phyloP scores from a whole-genome alignment of 495 filamentous ascomycete genomes.

The Mytilinidion resinicola region DNA sequence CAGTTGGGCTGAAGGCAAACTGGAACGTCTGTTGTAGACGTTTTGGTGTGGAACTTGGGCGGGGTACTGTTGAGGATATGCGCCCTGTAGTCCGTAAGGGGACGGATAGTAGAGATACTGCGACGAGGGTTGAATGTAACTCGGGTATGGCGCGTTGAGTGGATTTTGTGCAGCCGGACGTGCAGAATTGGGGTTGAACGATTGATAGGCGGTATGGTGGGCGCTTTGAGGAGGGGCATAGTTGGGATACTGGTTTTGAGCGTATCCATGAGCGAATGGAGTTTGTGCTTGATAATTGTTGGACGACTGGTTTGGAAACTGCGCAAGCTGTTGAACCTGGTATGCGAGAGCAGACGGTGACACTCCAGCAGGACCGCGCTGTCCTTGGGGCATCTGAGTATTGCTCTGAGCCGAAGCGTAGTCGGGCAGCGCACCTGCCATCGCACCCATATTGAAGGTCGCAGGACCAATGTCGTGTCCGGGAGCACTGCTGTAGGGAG shows the following conservation, averaged over 20 bases:
- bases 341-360: slow-evolving; percentile 40
- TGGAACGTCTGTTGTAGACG: slow-evolving; percentile 17
- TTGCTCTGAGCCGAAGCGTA: slow-evolving; percentile 20
- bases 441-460: slow-evolving; percentile 43
- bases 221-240: slow-evolving; percentile 14
- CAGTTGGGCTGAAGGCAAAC: slow-evolving; percentile 3
- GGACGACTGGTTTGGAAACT: slow-evolving; percentile 37
- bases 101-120: slow-evolving; percentile 27
- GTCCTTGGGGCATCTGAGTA: slow-evolving; percentile 7
- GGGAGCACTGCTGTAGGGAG: slow-evolving; percentile 21
- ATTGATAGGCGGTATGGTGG: slow-evolving; percentile 8
- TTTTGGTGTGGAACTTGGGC: slow-evolving; percentile 3
- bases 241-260: slow-evolving; percentile 24
- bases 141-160: slow-evolving; percentile 19
- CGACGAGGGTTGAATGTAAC: slow-evolving; percentile 20
- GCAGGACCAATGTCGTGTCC: slow-evolving; percentile 36
- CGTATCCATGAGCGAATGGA: slow-evolving; percentile 10
- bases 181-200: slow-evolving; percentile 14
- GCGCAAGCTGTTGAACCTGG: slow-evolving; percentile 43
- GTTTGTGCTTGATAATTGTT: slow-evolving; percentile 24
- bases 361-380: slow-evolving; percentile 24
- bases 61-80: slow-evolving; percentile 13
- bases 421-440: slow-evolving; percentile 43
- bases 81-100: slow-evolving; percentile 15
- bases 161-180: slow-evolving; percentile 17